A percentile compares a stretch with the other conserved stretches of the same genome.
Conservation (phyloP, 2,329 filamentous ascomycete species). For the Didymosphaeria variabile region DNA sequence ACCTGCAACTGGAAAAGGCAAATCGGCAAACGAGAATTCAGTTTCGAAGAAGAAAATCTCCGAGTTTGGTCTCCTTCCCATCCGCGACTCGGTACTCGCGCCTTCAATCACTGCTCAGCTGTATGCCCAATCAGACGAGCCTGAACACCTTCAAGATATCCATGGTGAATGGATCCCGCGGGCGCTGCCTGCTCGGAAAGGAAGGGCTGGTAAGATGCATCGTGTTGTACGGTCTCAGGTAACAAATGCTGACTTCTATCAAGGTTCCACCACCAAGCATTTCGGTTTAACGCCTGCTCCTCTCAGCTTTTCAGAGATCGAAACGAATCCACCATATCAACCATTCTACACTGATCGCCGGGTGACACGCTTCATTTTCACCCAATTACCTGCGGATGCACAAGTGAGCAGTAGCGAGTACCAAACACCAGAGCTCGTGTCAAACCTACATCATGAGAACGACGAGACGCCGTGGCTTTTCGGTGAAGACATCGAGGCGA, state of each 20-base stretch:
- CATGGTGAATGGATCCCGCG: constrained; percentile 50
- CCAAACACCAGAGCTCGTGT: constrained; percentile 33
- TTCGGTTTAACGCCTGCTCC: constrained; percentile 55
- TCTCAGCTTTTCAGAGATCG: constrained; percentile 79
- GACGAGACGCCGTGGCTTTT: constrained; percentile 60
- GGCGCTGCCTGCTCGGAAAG: constrained; percentile 33
- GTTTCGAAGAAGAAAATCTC: constrained; percentile 67
- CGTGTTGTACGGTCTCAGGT: too few species aligned
- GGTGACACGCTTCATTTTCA: constrained; percentile 78
- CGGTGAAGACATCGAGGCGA: constrained; percentile 59
- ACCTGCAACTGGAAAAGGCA: constrained; percentile 52
- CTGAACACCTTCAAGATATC: constrained; percentile 30
- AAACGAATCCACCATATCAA: constrained; percentile 94
- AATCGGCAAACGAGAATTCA: constrained; percentile 50
- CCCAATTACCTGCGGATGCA: constrained; percentile 39
- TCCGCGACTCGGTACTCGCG: constrained; percentile 64
- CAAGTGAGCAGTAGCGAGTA: constrained; percentile 38
- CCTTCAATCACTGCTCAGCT: constrained; percentile 43
- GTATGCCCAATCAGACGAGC: constrained; percentile 38
- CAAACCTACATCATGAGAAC: constrained; percentile 46
- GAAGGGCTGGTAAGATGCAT: constrained; percentile 23
- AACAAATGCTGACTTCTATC: not conserved
- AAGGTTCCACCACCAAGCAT: constrained; percentile 18
- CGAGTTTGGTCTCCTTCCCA: constrained; percentile 72
- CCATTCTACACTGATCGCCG: constrained; percentile 93